These are phyloP conservation scores for Xylaria sp. DNA, from an alignment of 2,329 filamentous ascomycete species.

Conservation along the genomic window DNA sequence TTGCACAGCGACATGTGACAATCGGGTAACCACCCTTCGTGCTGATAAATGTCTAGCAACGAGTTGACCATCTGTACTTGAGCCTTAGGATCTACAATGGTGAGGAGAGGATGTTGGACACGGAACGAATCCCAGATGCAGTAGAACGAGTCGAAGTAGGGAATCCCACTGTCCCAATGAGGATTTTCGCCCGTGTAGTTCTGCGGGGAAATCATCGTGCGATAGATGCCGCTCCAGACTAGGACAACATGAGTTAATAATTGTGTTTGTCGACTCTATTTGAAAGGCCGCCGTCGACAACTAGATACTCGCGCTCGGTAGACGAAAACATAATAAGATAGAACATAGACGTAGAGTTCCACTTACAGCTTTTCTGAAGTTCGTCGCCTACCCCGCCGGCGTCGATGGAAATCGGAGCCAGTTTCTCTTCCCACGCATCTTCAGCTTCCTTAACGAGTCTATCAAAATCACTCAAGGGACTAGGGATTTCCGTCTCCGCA, in stretches of 20 bases:
- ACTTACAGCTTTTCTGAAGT: constrained; percentile 55
- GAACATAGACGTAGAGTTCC: background rate
- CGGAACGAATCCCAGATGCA: constrained; percentile 69
- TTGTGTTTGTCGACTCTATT: background rate
- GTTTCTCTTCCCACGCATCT: constrained; percentile 61
- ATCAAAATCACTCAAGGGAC: constrained; percentile 63
- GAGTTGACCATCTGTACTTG: constrained; percentile 67
- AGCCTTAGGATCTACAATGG: constrained; percentile 64
- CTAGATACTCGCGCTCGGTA: background rate
- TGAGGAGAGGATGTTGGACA: constrained; percentile 67
- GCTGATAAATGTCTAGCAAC: constrained; percentile 67
- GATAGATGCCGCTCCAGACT: constrained; percentile 66
- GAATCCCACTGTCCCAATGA: constrained; percentile 64
- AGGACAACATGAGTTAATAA: background rate
- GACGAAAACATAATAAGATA: background rate
- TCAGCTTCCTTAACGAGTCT: constrained; percentile 55
- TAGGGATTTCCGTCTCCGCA: constrained; percentile 65
- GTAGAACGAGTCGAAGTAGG: constrained; percentile 65
- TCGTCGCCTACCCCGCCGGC: constrained; percentile 54
- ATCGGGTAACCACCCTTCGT: constrained; percentile 71
- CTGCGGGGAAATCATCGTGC: constrained; percentile 67
- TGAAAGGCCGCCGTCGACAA: background rate
- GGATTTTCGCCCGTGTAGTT: constrained; percentile 71
- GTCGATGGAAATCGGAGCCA: constrained; percentile 58
- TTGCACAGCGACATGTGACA: constrained; percentile 72